These are phyloP conservation scores for Azolla pinnata DNA, from an alignment of 75 land plant genomes.

Conservation along the genomic window DNA sequence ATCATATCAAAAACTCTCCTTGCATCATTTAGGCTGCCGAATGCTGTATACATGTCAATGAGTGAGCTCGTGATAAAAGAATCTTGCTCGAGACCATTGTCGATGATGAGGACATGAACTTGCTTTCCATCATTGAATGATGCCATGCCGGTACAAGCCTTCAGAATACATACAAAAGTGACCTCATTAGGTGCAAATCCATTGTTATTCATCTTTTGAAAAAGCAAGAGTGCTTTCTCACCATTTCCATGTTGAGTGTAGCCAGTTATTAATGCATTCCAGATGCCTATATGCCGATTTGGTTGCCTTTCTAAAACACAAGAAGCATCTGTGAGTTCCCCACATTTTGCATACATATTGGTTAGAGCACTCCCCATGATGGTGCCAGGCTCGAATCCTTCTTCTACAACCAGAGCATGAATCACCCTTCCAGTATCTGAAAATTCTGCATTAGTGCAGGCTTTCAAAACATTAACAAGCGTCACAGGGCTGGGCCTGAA, in stretches of 20 bases:
- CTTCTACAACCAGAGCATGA: conserved; percentile 32
- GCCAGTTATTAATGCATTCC: conserved; percentile 40
- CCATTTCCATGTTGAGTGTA: conserved; percentile 33
- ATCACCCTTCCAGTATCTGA: conserved; percentile 38
- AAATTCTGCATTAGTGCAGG: conserved; percentile 39
- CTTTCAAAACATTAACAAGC: conserved; percentile 44
- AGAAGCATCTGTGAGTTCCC: conserved; percentile 23
- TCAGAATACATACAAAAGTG: conserved; percentile 39
- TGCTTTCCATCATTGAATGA: conserved; percentile 19
- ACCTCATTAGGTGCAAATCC: conserved; percentile 33
- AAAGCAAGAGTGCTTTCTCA: conserved; percentile 28
- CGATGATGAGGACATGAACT: conserved; percentile 25
- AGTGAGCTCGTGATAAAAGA: conserved; percentile 5
- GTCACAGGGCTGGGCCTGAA: conserved; percentile 42
- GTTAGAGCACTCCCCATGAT: conserved; percentile 34
- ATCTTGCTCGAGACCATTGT: conserved; percentile 22
- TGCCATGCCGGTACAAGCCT: conserved; percentile 24
- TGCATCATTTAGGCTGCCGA: conserved; percentile 5
- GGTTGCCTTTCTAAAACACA: conserved; percentile 23
- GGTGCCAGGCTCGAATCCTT: conserved; percentile 14
- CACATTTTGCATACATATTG: conserved; percentile 45
- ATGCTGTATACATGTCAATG: conserved; percentile 11
- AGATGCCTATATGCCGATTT: conserved; percentile 18
- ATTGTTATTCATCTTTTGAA: conserved; percentile 23
- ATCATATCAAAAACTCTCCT: conserved; percentile 10